Evolutionary conservation across 331 rosid species (phyloP).

Genomic region (Spiraea crenata): DNA sequence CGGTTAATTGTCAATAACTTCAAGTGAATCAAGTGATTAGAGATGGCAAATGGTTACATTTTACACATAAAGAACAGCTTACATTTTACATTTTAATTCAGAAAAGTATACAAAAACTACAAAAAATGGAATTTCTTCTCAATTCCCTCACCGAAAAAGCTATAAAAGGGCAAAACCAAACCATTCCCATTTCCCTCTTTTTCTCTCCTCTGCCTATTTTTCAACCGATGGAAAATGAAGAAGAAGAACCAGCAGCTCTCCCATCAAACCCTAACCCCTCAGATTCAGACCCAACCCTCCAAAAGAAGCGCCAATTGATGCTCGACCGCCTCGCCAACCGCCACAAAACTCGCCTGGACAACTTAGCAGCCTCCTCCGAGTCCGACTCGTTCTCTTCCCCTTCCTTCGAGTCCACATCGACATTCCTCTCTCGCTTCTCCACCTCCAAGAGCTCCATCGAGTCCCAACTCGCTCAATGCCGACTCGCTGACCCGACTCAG

Average conservation of each 20-base stretch:
- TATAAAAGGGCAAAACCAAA: background rate
- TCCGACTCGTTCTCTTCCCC: conserved; percentile 39
- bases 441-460: conserved; percentile 52
- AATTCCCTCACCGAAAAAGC: background rate
- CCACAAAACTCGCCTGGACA: conserved; percentile 50
- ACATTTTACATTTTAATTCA: too few species aligned
- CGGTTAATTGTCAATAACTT: too few species aligned
- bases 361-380: conserved; percentile 35
- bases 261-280: conserved; percentile 19
- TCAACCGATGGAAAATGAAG: conserved; percentile 37
- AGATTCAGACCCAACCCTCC: conserved; percentile 30
- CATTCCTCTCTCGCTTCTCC: conserved; percentile 61
- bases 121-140: too few species aligned
- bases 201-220: background rate
- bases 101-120: too few species aligned
- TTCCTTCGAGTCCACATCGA: conserved; percentile 47
- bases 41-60: too few species aligned
- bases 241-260: conserved; percentile 11
- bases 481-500: conserved; percentile 28
- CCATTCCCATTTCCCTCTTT: background rate
- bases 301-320: conserved; percentile 67
- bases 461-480: conserved; percentile 42
- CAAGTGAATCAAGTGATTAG: too few species aligned
- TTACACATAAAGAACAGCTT: too few species aligned
- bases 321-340: conserved; percentile 75